phyloP scores from a whole-genome alignment of 208 protist genomes.

The Phytomonas serpens region DNA sequence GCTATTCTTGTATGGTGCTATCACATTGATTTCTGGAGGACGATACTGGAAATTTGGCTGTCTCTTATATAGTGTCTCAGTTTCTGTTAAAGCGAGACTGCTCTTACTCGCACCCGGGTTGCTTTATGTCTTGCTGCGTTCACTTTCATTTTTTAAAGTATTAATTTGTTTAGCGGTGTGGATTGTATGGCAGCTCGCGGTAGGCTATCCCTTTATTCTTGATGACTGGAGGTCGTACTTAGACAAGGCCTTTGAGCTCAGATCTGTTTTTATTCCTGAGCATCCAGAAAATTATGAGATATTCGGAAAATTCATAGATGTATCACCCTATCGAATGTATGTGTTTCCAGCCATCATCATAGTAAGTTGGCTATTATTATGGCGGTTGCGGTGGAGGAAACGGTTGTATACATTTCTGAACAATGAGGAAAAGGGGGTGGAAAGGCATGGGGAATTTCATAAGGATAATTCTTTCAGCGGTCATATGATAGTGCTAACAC shows the following conservation, averaged over 20 bases:
- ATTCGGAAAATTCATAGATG: constrained; percentile 44
- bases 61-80: constrained; percentile 68
- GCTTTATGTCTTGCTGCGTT: constrained; percentile 46
- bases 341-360: constrained; percentile 40
- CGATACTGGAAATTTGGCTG: constrained; percentile 49
- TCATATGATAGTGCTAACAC: constrained; percentile 38
- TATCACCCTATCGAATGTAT: constrained; percentile 23
- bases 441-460: constrained; percentile 14
- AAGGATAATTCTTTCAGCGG: constrained; percentile 1
- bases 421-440: constrained; percentile 6
- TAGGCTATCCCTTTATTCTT: constrained; percentile 56
- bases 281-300: constrained; percentile 83
- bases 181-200: constrained; percentile 47
- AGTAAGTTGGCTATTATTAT: constrained; percentile 45
- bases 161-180: constrained; percentile 43
- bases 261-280: constrained; percentile 50
- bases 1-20: constrained; percentile 60
- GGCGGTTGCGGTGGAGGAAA: constrained; percentile 35
- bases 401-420: background rate
- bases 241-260: constrained; percentile 51
- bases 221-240: constrained; percentile 39
- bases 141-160: constrained; percentile 46
- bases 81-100: constrained; percentile 96
- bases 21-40: constrained; percentile 32
- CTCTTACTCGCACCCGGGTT: constrained; percentile 91